Base-by-base conservation (phyloP, 306 rosid species). In the Pyrus pyrifolia region DNA sequence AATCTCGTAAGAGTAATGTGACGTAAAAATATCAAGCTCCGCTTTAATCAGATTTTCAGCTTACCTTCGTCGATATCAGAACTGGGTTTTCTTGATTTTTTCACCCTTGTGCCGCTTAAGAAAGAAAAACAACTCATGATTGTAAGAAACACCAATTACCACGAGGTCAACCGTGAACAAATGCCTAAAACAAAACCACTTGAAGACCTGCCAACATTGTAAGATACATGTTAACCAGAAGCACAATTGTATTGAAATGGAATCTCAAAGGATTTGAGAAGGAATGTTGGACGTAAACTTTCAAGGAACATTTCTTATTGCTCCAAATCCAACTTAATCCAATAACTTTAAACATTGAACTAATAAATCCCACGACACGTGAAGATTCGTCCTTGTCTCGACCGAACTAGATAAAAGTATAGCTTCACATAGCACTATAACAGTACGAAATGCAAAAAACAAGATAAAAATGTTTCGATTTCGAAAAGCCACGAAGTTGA, bases 111-210 rank as follows among this genome's bases (percentile, higher is more conserved):
- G 64, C 89, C 11, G 76, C 78, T 80, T 51, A 72, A 83, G 87
- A 60, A 84, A 72, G 95, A 83, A 64, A 94, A 87, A 81, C 95
- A 94, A 70, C 81, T 68, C 98, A 94, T 94, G 35, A 75, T 79
- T 79, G 79, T 70, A 74, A 45, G 76, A 63, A 29, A 69, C 67
- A 55, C 63, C 72, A 33, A 71, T 30, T 76, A 67, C 77, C 68
- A 10, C 30, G 42, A 38, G 62, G 75, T 49, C 73, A 76, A 84
- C 62, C 59, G 62, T 72, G 62, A 75, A 51, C 66, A 78, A 74
- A 52, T 67, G 81, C 84, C 78, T 82, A 76, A 55, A 83, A 71
- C 55, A 80, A 68, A 79, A 81, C 62, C 55, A 63, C 83, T 84
- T 76, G 79, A 72, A 79, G 77, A 75, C 85, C 84, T 85, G 86